phyloP scores from a whole-genome alignment of 129 eudicot genomes.

The Escallonia rubra region DNA sequence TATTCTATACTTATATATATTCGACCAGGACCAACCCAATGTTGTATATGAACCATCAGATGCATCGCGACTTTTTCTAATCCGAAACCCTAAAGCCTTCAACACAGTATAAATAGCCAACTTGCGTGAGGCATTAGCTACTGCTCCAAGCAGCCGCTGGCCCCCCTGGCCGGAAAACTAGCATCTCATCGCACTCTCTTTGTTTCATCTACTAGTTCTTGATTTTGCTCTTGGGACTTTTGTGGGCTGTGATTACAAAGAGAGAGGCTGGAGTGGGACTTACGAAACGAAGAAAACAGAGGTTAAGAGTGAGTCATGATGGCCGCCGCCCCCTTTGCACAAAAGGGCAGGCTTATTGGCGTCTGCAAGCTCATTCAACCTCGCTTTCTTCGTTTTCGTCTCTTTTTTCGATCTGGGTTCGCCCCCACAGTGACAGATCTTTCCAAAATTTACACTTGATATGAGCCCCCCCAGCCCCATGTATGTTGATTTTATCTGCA shows the following conservation, averaged over 20 bases:
- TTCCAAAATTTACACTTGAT: constrained; percentile 24
- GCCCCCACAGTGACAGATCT: constrained; percentile 12
- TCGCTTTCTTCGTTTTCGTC: not conserved
- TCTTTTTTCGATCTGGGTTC: not conserved
- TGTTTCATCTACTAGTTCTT: no score
- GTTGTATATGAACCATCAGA: no score
- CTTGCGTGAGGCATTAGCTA: no score
- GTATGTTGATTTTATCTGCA: not conserved
- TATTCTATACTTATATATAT: no score
- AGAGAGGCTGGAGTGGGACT: constrained; percentile 27
- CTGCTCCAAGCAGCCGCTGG: no score
- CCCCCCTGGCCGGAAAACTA: no score
- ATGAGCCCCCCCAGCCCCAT: constrained; percentile 18
- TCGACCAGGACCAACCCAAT: no score
- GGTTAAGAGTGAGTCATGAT: not conserved
- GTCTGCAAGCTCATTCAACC: not conserved
- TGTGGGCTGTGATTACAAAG: constrained; percentile 28
- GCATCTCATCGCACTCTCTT: no score
- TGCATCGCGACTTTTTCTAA: no score
- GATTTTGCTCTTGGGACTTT: not conserved
- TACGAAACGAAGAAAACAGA: not conserved
- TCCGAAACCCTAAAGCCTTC: no score
- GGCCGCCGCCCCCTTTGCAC: constrained; percentile 11
- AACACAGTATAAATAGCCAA: no score
- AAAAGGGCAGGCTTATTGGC: constrained; percentile 12